Evolutionary conservation across 768 basidiomycete species (phyloP), one percentile per base, ranked within the genome.

Genomic region (Phlebiopsis flavidoalba): DNA sequence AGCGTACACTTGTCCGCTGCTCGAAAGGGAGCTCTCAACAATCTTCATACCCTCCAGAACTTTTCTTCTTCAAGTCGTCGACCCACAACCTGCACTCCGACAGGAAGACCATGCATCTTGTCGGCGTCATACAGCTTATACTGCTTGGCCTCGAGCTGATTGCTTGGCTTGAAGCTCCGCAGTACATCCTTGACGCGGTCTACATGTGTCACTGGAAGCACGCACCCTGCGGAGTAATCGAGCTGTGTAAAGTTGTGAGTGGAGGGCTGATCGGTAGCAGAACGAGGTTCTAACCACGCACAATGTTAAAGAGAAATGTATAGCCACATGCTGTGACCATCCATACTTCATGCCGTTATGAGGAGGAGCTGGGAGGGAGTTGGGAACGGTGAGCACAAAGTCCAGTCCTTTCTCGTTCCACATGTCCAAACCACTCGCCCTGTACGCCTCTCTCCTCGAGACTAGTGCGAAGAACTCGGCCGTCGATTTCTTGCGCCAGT

Each of bases 21-120:
- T 55, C 36, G 52, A 57, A 52, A 72, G 46, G 26, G 60, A 46
- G n/a, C 48, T 59, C 57, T 76, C 71, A 5, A 82, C 72, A 45
- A 80, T 59, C 61, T 77, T 74, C 73, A 81, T 81, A 0, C 76
- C 78, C 63, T 75, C 76, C 45, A 82, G 57, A 2, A 79, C 79
- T 76, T 77, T 66, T 83, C 81, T 63, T 83, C 81, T 57, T 80
- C 77, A 1, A 79, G 68, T 5, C 79, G 73, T 49, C 71, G 73
- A 0, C 79, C 79, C 15, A 80, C 71, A 17, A 82, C 65, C 67
- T 81, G 77, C 31, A 82, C 69, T 3, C 78, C 77, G 2, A 82
- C 69, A 0, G 79, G 80, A 21, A 81, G 72, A 12, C 79, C 80
- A 22, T 76, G 71, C 76, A 80, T 79, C 60, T 73, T 72, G 40